A percentile compares a stretch with the other conserved stretches of the same genome.
Conservation (phyloP, 169 alveolate species). For the Eimeria praecox region DNA sequence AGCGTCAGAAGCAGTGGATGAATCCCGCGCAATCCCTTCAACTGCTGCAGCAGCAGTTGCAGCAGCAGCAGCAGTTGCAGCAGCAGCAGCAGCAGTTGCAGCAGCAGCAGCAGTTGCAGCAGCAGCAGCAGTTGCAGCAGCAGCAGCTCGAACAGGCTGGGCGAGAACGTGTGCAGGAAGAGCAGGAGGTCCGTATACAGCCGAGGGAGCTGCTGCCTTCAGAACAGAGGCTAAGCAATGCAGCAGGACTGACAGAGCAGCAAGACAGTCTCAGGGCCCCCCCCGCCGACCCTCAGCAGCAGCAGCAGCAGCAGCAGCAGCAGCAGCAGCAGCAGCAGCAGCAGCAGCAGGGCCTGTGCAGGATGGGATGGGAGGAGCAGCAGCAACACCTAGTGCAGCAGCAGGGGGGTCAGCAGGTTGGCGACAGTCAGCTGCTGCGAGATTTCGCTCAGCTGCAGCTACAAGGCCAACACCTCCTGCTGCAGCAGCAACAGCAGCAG, state of each 20-base stretch:
- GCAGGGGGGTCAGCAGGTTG: not conserved
- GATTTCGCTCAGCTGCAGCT: not conserved
- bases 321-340: constrained; percentile 35
- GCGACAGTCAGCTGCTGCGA: not conserved
- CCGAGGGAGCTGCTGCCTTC: not conserved
- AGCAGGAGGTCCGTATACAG: not conserved
- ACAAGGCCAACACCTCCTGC: not conserved
- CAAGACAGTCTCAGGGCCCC: not conserved
- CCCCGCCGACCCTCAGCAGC: not conserved
- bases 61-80: constrained; percentile 17
- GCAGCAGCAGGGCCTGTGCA: not conserved
- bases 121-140: not conserved
- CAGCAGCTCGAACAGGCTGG: not conserved
- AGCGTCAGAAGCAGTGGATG: not conserved
- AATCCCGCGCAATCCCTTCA: not conserved
- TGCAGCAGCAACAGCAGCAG: constrained; percentile 23
- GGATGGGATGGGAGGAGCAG: not conserved
- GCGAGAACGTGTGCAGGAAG: no score
- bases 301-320: not conserved
- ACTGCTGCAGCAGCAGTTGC: constrained; percentile 3
- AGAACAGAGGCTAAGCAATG: not conserved
- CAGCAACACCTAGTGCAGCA: not conserved
- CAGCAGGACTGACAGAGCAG: constrained; percentile 24
- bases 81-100: no score
- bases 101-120: constrained; percentile 16